Conservation (phyloP, 2,329 filamentous ascomycete genomes). For the Fusarium mundagurra region DNA sequence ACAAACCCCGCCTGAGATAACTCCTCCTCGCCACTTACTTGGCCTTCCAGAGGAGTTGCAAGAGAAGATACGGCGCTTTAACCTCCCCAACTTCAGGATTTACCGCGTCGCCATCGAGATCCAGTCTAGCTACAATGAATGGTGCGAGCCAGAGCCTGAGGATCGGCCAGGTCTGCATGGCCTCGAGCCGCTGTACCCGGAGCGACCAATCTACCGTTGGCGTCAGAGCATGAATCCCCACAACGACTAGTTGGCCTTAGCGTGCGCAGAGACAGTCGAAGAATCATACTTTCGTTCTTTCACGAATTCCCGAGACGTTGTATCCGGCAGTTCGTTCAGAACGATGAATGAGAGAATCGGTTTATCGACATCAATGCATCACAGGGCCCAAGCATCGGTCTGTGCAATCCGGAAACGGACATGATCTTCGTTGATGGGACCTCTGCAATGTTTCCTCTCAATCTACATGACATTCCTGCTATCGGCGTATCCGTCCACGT, state of each 20-base stretch:
- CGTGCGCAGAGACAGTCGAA: background rate
- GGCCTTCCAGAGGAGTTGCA: background rate
- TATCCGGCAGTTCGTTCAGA: background rate
- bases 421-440: background rate
- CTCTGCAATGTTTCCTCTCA: background rate
- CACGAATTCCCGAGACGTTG: background rate
- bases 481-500: background rate
- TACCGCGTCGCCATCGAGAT: background rate
- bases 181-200: background rate
- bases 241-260: fast-evolving
- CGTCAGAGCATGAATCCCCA: background rate
- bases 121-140: background rate
- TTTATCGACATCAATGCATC: background rate
- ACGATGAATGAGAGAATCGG: background rate
- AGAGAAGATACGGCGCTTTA: background rate
- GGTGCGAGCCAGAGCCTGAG: background rate
- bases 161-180: background rate
- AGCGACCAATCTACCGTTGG: background rate
- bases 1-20: fast-evolving
- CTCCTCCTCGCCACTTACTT: background rate
- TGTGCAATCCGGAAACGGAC: background rate
- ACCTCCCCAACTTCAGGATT: fast-evolving
- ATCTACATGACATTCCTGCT: background rate
- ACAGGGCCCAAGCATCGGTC: no score
- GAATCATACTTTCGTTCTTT: background rate